Evolutionary conservation across 1,139 yeast genomes (phyloP).

Genomic region (Saccharomyces hybrid): DNA sequence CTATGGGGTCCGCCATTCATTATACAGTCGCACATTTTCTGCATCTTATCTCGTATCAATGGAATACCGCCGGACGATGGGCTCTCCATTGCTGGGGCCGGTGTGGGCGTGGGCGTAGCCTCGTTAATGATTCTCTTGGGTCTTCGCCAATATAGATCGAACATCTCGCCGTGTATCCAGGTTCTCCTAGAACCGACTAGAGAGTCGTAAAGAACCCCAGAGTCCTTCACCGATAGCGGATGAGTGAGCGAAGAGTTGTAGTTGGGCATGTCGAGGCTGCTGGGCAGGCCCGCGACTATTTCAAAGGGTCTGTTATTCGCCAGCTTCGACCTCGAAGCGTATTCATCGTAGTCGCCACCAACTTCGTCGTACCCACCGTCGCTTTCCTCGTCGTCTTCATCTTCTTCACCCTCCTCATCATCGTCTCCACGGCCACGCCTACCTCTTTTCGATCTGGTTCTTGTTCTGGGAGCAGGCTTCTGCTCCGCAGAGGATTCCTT

Average conservation of each 20-base stretch:
- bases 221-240: slow-evolving; percentile 64
- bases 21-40: slow-evolving; percentile 70
- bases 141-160: slow-evolving; percentile 71
- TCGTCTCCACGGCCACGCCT: not conserved
- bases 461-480: not conserved
- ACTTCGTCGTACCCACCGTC: not conserved
- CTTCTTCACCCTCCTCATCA: not conserved
- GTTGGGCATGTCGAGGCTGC: slow-evolving; percentile 59
- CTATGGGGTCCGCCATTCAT: slow-evolving; percentile 76
- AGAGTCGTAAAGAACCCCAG: slow-evolving; percentile 65
- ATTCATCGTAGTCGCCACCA: not conserved
- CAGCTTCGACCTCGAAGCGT: not conserved
- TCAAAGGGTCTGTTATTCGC: slow-evolving; percentile 32
- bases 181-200: slow-evolving; percentile 65
- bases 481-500: not conserved
- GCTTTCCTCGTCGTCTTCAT: not conserved
- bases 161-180: slow-evolving; percentile 68
- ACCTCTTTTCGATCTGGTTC: not conserved
- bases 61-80: slow-evolving; percentile 37
- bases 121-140: slow-evolving; percentile 21
- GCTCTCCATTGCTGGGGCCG: slow-evolving; percentile 24
- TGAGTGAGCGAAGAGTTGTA: slow-evolving; percentile 42
- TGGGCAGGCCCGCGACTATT: slow-evolving; percentile 61
- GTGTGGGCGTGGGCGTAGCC: not conserved
- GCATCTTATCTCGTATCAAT: slow-evolving; percentile 70